Conservation (phyloP, 176 grass and related monocot genomes). For the Eleusine indica region DNA sequence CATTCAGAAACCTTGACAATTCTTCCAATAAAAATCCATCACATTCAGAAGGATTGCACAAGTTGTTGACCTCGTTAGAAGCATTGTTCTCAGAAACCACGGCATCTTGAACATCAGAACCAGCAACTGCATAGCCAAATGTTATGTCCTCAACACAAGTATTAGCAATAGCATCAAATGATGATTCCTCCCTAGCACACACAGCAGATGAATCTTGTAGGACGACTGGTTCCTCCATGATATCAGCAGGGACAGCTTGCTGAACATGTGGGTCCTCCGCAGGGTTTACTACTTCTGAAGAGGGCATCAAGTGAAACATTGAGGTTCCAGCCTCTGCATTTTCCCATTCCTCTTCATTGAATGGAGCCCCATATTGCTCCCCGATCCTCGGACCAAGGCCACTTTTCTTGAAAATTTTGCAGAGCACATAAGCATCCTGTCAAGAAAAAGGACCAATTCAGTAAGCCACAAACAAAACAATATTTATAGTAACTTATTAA, state of each 20-base stretch:
- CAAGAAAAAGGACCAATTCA: not conserved
- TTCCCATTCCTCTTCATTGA: conserved; percentile 90
- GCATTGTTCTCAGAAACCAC: conserved; percentile 3
- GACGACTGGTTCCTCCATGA: not conserved
- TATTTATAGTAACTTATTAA: not conserved
- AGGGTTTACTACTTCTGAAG: conserved; percentile 35
- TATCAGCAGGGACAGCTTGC: not conserved
- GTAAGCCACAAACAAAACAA: not conserved
- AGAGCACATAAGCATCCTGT: conserved; percentile 80
- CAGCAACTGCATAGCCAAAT: conserved; percentile 21
- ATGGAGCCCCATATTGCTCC: conserved; percentile 93
- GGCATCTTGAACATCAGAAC: conserved; percentile 34
- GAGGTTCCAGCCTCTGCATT: conserved; percentile 43
- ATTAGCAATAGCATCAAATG: conserved; percentile 1
- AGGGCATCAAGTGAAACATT: conserved; percentile 37
- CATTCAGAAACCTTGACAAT: conserved; percentile 45
- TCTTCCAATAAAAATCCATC: conserved; percentile 68
- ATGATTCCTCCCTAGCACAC: conserved; percentile 18
- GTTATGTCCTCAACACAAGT: not conserved
- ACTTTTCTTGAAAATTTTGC: conserved; percentile 98
- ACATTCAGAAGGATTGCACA: conserved; percentile 20
- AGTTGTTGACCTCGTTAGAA: conserved; percentile 29
- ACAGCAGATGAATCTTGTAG: conserved; percentile 16
- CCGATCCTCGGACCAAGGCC: conserved; percentile 91
- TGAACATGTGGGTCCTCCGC: not conserved